Base-by-base conservation (phyloP, 1,139 yeast genomes). In the Sugiyamaella novakii region DNA sequence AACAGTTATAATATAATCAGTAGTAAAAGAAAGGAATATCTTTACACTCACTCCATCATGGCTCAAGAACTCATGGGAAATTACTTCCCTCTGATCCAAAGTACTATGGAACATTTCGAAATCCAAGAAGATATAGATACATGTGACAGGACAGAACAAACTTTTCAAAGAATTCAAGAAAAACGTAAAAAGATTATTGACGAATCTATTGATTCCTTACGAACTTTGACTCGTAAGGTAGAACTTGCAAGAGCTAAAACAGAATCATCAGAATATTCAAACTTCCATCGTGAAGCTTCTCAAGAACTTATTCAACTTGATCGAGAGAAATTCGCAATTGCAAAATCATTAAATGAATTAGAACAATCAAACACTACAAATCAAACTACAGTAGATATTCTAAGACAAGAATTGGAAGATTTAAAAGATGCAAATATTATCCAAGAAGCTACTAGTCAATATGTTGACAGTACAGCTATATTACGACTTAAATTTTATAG, bases 331-430 rank as follows among this genome's bases (percentile, higher is more conserved):
- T 76, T 82, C 46, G 59, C 76, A 7, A 66, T 81, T 8, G 86
- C 84, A 2, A 80, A 80, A 58, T 74, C 73, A 30, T 70, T 82
- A 52, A 79, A 80, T 47, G 82, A 79, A 43, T 67, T 81, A 49
- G 84, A 81, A 51, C 73, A 79, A 56, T 67, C 75, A 28, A 71
- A 79, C 33, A 78, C 78, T 53, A 66, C 76, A 5, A 68, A 75
- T 51, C 75, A 73, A 48, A 71, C 79, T 34, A 70, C 73, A 27
- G 64, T 77, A 45, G 65, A 72, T 28, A 72, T 68, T 46, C 62
- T 81, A 45, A 67, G 68, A 18, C 73, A 71, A 15, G 68, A 73
- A 17, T 67, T 73, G n/a, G 68, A 67, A 19, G 62, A 64, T 17
- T 51, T 76, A 33, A 62, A 66, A 14, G 59, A 60, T 25, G 66